Percentiles rank a stretch among this genome's conserved stretches.
These are phyloP conservation scores for Urtica urens DNA, from an alignment of 306 rosid genomes.

Conservation along the genomic window DNA sequence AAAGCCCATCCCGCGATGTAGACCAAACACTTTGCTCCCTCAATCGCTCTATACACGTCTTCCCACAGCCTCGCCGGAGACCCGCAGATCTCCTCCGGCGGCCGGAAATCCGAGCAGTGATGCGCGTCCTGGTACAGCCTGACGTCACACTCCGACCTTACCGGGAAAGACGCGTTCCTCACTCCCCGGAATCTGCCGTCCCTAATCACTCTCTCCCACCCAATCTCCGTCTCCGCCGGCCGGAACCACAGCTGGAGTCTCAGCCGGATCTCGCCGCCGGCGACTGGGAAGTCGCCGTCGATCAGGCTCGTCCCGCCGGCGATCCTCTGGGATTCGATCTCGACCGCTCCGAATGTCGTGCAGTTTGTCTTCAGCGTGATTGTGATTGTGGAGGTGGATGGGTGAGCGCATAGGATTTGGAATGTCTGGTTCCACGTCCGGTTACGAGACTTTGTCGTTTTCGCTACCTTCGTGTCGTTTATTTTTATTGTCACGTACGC, in stretches of 20 bases:
- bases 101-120: conserved; percentile 53
- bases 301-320: conserved; percentile 49
- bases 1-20: conserved; percentile 97
- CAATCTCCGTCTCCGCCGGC: conserved; percentile 53
- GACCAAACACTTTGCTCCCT: conserved; percentile 60
- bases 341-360: conserved; percentile 52
- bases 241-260: conserved; percentile 77
- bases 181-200: conserved; percentile 58
- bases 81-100: conserved; percentile 42
- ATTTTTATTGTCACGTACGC: conserved; percentile 62
- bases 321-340: conserved; percentile 43
- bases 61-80: conserved; percentile 75
- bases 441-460: conserved; percentile 42
- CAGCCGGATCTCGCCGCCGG: conserved; percentile 44
- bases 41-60: conserved; percentile 82
- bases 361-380: conserved; percentile 57
- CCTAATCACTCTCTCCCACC: conserved; percentile 45
- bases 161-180: conserved; percentile 58
- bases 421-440: conserved; percentile 91
- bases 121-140: conserved; percentile 91
- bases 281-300: conserved; percentile 61
- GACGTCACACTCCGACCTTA: conserved; percentile 66
- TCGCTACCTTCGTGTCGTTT: conserved; percentile 43
- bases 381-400: conserved; percentile 40
- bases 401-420: conserved; percentile 69